Conservation (phyloP, 441 rosid genomes). For the Arabidopsis lyrata region DNA sequence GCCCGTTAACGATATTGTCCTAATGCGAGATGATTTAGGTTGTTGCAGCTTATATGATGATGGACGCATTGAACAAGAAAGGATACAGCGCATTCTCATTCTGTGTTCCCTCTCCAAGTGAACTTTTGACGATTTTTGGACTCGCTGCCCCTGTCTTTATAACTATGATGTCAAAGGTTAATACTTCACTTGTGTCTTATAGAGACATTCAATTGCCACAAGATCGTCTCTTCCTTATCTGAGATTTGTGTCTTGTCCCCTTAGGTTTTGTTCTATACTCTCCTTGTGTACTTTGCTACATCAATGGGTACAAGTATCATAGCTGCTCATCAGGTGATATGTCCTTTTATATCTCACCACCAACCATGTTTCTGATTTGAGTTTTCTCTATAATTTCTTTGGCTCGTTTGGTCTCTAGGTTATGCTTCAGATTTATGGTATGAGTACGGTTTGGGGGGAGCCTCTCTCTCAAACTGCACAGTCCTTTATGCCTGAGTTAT, state of each 20-base stretch:
- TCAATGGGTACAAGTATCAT: conserved; percentile 80
- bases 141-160: conserved; percentile 90
- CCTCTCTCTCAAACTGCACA: conserved; percentile 96
- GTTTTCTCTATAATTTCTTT: conserved; percentile 14
- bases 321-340: conserved; percentile 93
- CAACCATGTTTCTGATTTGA: conserved; percentile 26
- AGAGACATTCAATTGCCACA: conserved; percentile 22
- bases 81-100: conserved; percentile 74
- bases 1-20: conserved; percentile 20
- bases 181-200: conserved; percentile 7
- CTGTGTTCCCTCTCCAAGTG: conserved; percentile 67
- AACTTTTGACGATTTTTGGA: conserved; percentile 62
- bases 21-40: conserved; percentile 58
- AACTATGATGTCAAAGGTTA: conserved; percentile 73
- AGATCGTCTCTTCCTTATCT: conserved; percentile 35
- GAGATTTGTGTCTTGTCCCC: conserved; percentile 36
- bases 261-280: conserved; percentile 83
- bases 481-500: conserved; percentile 93
- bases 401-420: conserved; percentile 54
- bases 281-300: conserved; percentile 85
- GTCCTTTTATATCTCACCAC: conserved; percentile 8
- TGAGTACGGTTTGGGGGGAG: conserved; percentile 86
- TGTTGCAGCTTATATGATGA: conserved; percentile 93
- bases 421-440: conserved; percentile 76
- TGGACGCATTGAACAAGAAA: conserved; percentile 71